A percentile compares a stretch with the other conserved stretches of the same genome.
These are phyloP conservation scores for Helminthosporium solani DNA, from an alignment of 2,329 filamentous ascomycete species.

Conservation along the genomic window DNA sequence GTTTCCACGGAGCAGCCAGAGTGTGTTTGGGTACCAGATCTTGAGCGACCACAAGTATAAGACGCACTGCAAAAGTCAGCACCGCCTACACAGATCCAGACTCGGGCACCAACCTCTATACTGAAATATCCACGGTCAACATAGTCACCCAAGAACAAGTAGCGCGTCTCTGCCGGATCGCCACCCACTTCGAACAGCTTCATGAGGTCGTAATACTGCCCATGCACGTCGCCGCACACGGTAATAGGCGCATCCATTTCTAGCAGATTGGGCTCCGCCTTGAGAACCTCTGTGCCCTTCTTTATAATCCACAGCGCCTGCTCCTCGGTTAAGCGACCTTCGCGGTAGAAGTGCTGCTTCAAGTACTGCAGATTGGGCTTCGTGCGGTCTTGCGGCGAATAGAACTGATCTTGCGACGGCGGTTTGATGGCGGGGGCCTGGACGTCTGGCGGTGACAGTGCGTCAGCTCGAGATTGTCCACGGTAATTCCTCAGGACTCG, in stretches of 20 bases:
- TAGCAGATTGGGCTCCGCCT: slow-evolving; percentile 87
- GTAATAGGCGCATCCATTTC: slow-evolving; percentile 99
- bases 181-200: slow-evolving; percentile 98
- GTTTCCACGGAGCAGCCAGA: slow-evolving; percentile 96
- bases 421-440: slow-evolving; percentile 94
- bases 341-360: slow-evolving; percentile 97
- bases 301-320: slow-evolving; percentile 95
- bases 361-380: slow-evolving; percentile 94
- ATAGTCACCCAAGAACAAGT: slow-evolving; percentile 96
- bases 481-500: background rate
- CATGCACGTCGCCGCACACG: slow-evolving; percentile 96
- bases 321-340: slow-evolving; percentile 94
- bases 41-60: slow-evolving; percentile 97
- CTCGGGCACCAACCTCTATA: slow-evolving; percentile 66
- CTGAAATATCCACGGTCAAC: slow-evolving; percentile 98
- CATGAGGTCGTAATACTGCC: slow-evolving; percentile 99
- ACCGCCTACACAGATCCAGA: slow-evolving; percentile 1
- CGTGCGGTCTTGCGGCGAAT: slow-evolving; percentile 76
- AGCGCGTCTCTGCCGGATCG: slow-evolving; percentile 92
- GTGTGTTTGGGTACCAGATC: slow-evolving; percentile 97
- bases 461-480: slow-evolving; percentile 20
- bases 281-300: slow-evolving; percentile 82
- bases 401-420: slow-evolving; percentile 92
- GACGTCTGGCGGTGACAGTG: slow-evolving; percentile 65
- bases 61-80: slow-evolving; percentile 66